phyloP scores from a whole-genome alignment of 2,329 filamentous ascomycete genomes.

The Colletotrichum scovillei region DNA sequence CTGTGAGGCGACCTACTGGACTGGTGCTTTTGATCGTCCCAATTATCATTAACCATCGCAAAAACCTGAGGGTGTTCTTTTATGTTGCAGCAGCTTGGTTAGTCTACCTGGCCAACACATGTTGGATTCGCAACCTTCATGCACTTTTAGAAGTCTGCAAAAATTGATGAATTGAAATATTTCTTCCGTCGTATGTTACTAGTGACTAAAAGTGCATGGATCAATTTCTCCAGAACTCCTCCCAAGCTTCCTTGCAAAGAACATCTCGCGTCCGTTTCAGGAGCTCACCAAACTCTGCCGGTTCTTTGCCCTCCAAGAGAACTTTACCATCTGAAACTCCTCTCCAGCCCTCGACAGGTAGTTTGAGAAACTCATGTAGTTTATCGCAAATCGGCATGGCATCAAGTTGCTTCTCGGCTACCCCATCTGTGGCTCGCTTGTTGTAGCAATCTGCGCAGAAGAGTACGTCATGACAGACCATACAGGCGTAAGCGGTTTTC shows the following conservation, averaged over 20 bases:
- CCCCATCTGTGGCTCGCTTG: conserved; percentile 20
- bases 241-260: conserved; percentile 35
- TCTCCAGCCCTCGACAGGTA: conserved; percentile 39
- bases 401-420: conserved; percentile 2
- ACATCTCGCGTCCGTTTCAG: conserved; percentile 34
- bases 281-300: conserved; percentile 35
- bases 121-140: too few relatives aligned
- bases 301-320: conserved; percentile 34
- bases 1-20: background rate
- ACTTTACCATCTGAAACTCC: conserved; percentile 39
- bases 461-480: conserved; percentile 37
- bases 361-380: conserved; percentile 38
- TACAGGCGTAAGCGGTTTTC: conserved; percentile 36
- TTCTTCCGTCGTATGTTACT: too few relatives aligned
- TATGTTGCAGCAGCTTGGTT: too few relatives aligned
- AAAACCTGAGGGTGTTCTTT: too few relatives aligned
- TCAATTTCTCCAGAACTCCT: background rate
- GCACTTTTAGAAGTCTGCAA: too few relatives aligned
- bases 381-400: conserved; percentile 32
- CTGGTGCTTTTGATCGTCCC: background rate
- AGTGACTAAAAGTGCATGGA: background rate
- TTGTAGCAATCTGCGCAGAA: conserved; percentile 40
- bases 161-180: too few relatives aligned
- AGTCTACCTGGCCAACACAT: too few relatives aligned
- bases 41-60: background rate